phyloP scores from a whole-genome alignment of 2,329 filamentous ascomycete genomes.

The Seiridium cupressi region DNA sequence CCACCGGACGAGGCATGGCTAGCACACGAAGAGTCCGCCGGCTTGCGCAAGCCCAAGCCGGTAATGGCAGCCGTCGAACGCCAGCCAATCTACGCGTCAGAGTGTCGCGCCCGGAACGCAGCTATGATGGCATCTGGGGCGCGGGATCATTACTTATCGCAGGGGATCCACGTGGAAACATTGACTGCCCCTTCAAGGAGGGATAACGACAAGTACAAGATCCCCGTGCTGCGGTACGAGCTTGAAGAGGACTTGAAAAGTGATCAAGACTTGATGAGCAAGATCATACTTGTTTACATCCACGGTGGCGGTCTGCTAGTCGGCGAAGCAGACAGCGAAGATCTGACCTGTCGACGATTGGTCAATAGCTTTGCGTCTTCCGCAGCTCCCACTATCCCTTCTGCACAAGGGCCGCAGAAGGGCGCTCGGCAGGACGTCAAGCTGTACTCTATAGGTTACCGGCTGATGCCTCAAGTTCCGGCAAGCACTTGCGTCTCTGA shows the following conservation, averaged over 20 bases:
- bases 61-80: slow-evolving; percentile 25
- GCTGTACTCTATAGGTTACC: slow-evolving; percentile 45
- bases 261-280: neutral
- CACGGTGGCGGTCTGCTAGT: slow-evolving; percentile 47
- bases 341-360: slow-evolving; percentile 43
- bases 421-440: slow-evolving; percentile 12
- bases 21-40: slow-evolving; percentile 30
- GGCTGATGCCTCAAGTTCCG: slow-evolving; percentile 38
- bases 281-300: slow-evolving; percentile 39
- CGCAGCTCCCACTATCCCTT: neutral
- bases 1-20: slow-evolving; percentile 39
- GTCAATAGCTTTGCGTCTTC: slow-evolving; percentile 18
- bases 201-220: slow-evolving; percentile 27
- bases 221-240: slow-evolving; percentile 36
- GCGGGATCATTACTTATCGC: slow-evolving; percentile 34
- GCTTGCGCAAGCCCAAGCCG: slow-evolving; percentile 24
- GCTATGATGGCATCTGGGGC: slow-evolving; percentile 32
- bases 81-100: slow-evolving; percentile 38
- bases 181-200: slow-evolving; percentile 27
- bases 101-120: slow-evolving; percentile 35
- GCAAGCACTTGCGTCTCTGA: slow-evolving; percentile 41
- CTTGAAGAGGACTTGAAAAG: slow-evolving; percentile 8
- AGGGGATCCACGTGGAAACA: slow-evolving; percentile 26
- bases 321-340: slow-evolving; percentile 48
- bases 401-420: neutral